phyloP scores from a whole-genome alignment of 2,329 filamentous ascomycete genomes.

The Fusarium camptoceras region DNA sequence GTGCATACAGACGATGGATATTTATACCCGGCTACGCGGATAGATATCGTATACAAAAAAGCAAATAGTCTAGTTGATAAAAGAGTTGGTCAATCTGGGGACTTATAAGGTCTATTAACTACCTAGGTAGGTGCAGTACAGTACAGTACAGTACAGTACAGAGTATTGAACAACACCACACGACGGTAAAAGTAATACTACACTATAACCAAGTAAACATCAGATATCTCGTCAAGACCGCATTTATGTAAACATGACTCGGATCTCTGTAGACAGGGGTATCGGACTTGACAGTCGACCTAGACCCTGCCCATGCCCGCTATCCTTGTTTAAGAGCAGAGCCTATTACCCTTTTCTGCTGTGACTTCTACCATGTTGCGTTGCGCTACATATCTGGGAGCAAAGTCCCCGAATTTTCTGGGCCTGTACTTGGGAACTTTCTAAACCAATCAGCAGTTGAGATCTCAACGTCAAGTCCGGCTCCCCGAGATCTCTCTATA shows the following conservation, averaged over 20 bases:
- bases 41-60: background rate
- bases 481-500: background rate
- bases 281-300: slow-evolving; percentile 1
- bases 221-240: background rate
- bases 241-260: background rate
- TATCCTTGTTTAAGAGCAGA: background rate
- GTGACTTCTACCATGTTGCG: background rate
- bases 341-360: slow-evolving; percentile 2
- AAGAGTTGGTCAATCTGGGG: background rate
- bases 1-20: background rate
- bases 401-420: slow-evolving; percentile 18
- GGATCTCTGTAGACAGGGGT: background rate
- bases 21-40: background rate
- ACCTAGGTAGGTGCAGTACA: no score
- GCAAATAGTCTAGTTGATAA: background rate
- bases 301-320: background rate
- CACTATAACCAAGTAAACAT: background rate
- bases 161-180: background rate
- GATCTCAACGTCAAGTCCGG: background rate
- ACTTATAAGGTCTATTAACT: background rate
- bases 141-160: no score
- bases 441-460: slow-evolving; percentile 44
- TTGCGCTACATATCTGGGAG: background rate
- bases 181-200: background rate
- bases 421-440: slow-evolving; percentile 45